phyloP scores from a whole-genome alignment of 1,139 yeast species.

The Magnusiomyces tetraspermus region DNA sequence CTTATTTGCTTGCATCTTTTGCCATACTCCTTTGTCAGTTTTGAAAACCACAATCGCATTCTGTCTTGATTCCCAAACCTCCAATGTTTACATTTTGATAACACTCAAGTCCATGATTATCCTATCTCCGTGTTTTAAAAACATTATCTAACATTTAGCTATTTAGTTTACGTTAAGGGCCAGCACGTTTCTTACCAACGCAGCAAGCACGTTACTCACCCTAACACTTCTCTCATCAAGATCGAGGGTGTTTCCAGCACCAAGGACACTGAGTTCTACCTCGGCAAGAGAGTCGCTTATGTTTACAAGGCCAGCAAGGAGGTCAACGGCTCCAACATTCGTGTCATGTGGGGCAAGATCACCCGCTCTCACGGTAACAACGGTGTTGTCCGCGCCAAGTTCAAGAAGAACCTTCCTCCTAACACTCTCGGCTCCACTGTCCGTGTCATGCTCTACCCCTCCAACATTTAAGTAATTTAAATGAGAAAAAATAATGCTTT shows the following conservation, averaged over 20 bases:
- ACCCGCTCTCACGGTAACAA: slow-evolving; percentile 98
- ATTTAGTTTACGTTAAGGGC: slow-evolving; percentile 96
- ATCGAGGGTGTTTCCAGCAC: slow-evolving; percentile 90
- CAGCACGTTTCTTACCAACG: slow-evolving; percentile 99
- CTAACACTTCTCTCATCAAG: slow-evolving; percentile 92
- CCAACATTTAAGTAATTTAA: slow-evolving; percentile 69
- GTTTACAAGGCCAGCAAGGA: slow-evolving; percentile 98
- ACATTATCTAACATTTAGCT: slow-evolving; percentile 2
- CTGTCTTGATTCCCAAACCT: too few species aligned
- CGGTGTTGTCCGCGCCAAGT: slow-evolving; percentile 97
- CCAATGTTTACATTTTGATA: too few species aligned
- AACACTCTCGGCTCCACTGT: slow-evolving; percentile 99
- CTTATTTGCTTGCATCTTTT: too few species aligned
- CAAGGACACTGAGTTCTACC: slow-evolving; percentile 96
- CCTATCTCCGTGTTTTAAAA: too few species aligned
- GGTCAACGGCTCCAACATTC: slow-evolving; percentile 96
- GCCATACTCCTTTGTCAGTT: too few species aligned
- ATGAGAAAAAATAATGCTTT: background rate
- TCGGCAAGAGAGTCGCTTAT: slow-evolving; percentile 98
- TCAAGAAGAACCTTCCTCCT: slow-evolving; percentile 98
- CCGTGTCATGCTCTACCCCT: slow-evolving; percentile 99
- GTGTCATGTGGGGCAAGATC: slow-evolving; percentile 95
- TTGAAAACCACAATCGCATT: too few species aligned
- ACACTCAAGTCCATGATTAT: too few species aligned
- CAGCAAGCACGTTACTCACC: slow-evolving; percentile 97